Base-by-base conservation (phyloP, 495 filamentous ascomycete genomes). In the Hyaloscypha bicolor region DNA sequence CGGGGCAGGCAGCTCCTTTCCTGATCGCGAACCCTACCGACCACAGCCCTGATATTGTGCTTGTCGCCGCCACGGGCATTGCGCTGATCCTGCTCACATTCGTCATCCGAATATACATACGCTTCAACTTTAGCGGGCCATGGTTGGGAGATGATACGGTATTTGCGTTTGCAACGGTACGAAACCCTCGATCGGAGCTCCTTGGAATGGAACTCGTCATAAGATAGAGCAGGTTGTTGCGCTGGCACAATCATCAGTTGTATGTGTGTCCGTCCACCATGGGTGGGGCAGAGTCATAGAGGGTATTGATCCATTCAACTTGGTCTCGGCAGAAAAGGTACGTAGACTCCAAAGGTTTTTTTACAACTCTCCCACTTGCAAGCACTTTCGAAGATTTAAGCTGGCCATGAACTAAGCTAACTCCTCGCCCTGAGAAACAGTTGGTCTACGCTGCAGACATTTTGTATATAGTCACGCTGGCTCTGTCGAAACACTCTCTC, bases 41-140 rank as follows among this genome's bases (percentile, higher is more conserved):
- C 55, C 55, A 58, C 55, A 58, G 55, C 25, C 6, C 21, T 29
- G 55, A 58, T 29, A 58, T 58, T 58, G 55, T 58, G 22, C 6
- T 58, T 32, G 55, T 58, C 8, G 30, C 55, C 30, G 55, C 55
- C 16, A 58, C 55, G 30, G 55, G 55, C n/a, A 58, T 58, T 29
- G 55, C 30, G 5, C 25, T 58, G 22, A 58, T 58, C 32, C 55
- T 58, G 21, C 21, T 77, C 9, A 76, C 75, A 63, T 76, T 81
- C 29, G 57, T 78, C 16, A 82, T 84, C 45, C 77, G 82, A 32
- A 69, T 83, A 0, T 84, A 81, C 72, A 79, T 82, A 60, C 76
- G 82, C 2, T 66, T 79, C 0, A 70, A 75, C 37, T 72, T 82
- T 48, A 75, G 75, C 57, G 76, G 77, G 33, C 76, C 76, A 2